Conservation (phyloP, 2,329 filamentous ascomycete species). For the Huntiella moniliformis region DNA sequence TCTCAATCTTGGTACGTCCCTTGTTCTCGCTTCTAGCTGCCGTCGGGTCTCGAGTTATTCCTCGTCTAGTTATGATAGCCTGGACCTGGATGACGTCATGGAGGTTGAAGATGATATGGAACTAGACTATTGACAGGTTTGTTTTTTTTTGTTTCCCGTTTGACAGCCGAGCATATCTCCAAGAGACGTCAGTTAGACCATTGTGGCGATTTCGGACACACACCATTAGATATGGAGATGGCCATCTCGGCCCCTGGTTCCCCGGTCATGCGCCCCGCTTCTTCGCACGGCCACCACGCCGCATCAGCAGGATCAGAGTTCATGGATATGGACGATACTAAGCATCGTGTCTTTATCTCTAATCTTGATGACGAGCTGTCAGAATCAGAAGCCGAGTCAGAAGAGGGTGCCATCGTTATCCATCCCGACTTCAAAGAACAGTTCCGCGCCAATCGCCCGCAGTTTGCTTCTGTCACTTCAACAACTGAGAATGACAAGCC, state of each 20-base stretch:
- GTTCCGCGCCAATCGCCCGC: constrained; percentile 50
- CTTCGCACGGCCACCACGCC: constrained; percentile 13
- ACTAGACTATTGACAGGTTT: constrained; percentile 11
- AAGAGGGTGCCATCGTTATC: constrained; percentile 48
- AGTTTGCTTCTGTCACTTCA: constrained; percentile 39
- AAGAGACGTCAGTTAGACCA: neutral
- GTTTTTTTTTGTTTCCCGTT: neutral
- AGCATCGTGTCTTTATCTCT: constrained; percentile 77
- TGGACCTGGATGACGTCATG: constrained; percentile 8
- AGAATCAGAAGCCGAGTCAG: constrained; percentile 33
- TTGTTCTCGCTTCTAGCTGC: constrained; percentile 9
- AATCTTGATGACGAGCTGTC: constrained; percentile 77
- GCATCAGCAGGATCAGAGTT: constrained; percentile 18
- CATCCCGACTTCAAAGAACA: constrained; percentile 73
- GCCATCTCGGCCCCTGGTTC: constrained; percentile 4
- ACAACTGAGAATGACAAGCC: constrained; percentile 20
- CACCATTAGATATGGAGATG: neutral
- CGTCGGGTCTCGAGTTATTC: constrained; percentile 8
- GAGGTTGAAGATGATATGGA: constrained; percentile 14
- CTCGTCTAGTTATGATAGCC: constrained; percentile 6
- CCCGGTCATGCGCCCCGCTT: constrained; percentile 11
- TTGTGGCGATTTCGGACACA: neutral
- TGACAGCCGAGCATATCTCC: constrained; percentile 34
- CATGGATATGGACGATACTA: constrained; percentile 78
- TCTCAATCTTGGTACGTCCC: constrained; percentile 54